Base-by-base conservation (phyloP, 73 alveolate genomes). In the Uronychia setigera region DNA sequence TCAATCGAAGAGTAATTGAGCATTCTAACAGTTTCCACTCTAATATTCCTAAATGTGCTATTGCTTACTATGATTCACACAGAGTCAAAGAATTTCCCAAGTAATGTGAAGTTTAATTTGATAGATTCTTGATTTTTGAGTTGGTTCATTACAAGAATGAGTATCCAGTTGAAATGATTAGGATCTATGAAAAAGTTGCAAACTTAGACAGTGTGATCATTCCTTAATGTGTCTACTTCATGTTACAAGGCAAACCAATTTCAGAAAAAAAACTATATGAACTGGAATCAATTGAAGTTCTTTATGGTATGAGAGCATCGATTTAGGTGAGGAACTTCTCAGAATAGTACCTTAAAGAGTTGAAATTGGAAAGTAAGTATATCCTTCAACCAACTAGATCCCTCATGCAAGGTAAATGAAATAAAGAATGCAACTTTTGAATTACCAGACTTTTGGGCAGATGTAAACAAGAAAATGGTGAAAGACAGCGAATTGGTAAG, bases 121-220 rank as follows among this genome's bases (percentile, higher is more conserved):
- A 25, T 76, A 32, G 28, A 5, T 26, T 76, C 59, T 76, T 28
- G 27, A 74, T 87, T 11, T 87, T 87, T 35, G 93, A 87, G 34
- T 11, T 79, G 29, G 74, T 87, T 5, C 80, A 80, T 1, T 74
- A 79, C 60, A 81, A 74, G 0, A 32, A 58, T 31, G 93, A 87
- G 81, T 80, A 74, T 34, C 80, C 59, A 1, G 58, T 35, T 25
- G 58, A 29, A 33, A 35, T 19, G 79, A 29, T 87, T 5, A 80
- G 93, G 57, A 80, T 87, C 25, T 87, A 87, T 35, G 93, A 87
- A 81, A 80, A 75, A 30, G 59, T 35, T 28, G 81, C 25, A 28
- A 28, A 79, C 60, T 32, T 87, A 1, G 93, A 87, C 35, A 28
- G 84, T 29, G 34, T 33, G 33, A 87, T 87, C 27, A 1, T 29